These are phyloP conservation scores for Strobilomyces echinocephalus DNA, from an alignment of 768 basidiomycete species.

Conservation along the genomic window DNA sequence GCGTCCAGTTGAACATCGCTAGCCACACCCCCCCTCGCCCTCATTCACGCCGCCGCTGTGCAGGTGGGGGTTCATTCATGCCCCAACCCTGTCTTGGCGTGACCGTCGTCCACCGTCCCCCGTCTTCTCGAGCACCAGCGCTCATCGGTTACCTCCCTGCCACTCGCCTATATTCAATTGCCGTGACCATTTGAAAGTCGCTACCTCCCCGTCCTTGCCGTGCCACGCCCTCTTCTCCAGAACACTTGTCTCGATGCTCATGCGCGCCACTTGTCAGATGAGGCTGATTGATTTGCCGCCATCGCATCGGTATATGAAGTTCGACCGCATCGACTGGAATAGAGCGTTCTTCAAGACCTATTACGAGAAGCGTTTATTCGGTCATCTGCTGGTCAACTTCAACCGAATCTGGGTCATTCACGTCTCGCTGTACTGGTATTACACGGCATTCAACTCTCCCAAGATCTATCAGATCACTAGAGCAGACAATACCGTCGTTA, in stretches of 20 bases:
- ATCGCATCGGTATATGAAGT: constrained; percentile 92
- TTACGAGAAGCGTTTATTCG: constrained; percentile 94
- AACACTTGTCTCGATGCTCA: background rate
- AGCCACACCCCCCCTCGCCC: no score
- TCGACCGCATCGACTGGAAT: constrained; percentile 96
- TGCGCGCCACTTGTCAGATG: constrained; percentile 43
- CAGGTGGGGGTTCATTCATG: no score
- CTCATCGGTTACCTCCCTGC: no score
- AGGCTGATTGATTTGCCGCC: constrained; percentile 89
- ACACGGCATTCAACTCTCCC: constrained; percentile 92
- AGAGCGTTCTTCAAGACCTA: constrained; percentile 98
- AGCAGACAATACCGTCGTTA: constrained; percentile 36
- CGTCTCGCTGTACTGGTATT: constrained; percentile 91
- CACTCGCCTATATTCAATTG: no score
- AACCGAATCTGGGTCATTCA: constrained; percentile 99
- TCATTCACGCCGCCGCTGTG: no score
- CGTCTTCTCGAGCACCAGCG: no score
- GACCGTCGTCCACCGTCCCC: no score
- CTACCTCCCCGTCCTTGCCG: no score
- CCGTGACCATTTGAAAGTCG: no score
- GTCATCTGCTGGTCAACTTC: constrained; percentile 97
- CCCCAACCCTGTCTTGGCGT: no score
- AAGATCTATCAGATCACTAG: constrained; percentile 62
- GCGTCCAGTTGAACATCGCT: no score
- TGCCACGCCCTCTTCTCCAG: background rate